Evolutionary conservation across 441 rosid species (phyloP).

Genomic region (Populus trichocarpa): DNA sequence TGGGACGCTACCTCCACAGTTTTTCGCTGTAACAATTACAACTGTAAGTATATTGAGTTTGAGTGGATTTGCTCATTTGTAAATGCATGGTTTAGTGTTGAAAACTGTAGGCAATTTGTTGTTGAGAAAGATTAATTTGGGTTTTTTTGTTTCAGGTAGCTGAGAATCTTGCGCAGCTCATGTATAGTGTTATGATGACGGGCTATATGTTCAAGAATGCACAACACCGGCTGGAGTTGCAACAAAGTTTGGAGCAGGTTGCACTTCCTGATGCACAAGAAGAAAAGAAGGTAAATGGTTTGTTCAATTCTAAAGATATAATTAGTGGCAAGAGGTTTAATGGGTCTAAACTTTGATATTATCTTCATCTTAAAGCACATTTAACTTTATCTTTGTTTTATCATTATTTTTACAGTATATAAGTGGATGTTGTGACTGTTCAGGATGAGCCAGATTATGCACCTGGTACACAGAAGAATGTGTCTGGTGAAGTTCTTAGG

Average conservation of each 20-base stretch:
- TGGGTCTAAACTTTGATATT: not conserved
- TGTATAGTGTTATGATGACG: slow-evolving; percentile 97
- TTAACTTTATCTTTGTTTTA: not conserved
- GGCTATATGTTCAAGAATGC: slow-evolving; percentile 98
- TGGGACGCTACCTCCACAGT: slow-evolving; percentile 87
- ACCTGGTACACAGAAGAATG: slow-evolving; percentile 92
- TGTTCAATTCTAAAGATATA: not conserved
- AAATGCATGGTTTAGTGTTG: not conserved
- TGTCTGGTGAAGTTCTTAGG: slow-evolving; percentile 86
- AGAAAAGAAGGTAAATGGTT: slow-evolving; percentile 34
- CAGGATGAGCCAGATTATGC: slow-evolving; percentile 73
- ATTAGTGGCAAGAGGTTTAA: not conserved
- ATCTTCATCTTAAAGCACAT: not conserved
- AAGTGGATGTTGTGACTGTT: slow-evolving; percentile 17
- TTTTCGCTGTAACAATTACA: slow-evolving; percentile 75
- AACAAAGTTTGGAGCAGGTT: slow-evolving; percentile 86
- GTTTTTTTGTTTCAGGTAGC: slow-evolving; percentile 63
- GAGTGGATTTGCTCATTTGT: not conserved
- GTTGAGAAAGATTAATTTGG: slow-evolving; percentile 6
- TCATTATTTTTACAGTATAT: not conserved
- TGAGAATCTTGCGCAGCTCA: slow-evolving; percentile 94
- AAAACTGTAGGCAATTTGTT: not conserved
- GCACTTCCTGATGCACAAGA: slow-evolving; percentile 76
- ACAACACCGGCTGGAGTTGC: slow-evolving; percentile 86
- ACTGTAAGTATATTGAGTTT: slow-evolving; percentile 53